Evolutionary conservation across 225 moss, liverwort and hornwort genomes (phyloP), one percentile per base, ranked within the genome.

Genomic region (Physcomitrellopsis africana): DNA sequence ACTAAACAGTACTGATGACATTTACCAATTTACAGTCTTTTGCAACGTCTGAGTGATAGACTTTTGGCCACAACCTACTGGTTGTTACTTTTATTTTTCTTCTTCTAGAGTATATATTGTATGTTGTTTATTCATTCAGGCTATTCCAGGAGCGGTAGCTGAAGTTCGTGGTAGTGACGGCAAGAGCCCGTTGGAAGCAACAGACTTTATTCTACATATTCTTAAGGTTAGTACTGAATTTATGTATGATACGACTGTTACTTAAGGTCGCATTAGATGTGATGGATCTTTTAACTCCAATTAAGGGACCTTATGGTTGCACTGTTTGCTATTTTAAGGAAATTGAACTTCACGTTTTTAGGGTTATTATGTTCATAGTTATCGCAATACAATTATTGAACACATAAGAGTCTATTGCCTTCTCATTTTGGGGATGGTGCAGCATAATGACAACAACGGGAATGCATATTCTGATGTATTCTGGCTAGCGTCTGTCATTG

Each of bases 401-500:
- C 37, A 32, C 16, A 22, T 15, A 19, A 19, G 52, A 60, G 54
- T 51, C 17, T n/a, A 32, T 47, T 54, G 8, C 1, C 29, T 55
- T 48, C 48, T 43, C 27, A 74, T 74, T 74, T 72, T 69, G 57
- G 68, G 79, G 19, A 70, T 52, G 72, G 74, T 77, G 64, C 88
- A 96, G 96, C 97, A 99, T 77, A 99, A 99, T 69, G 97, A 99
- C 72, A 99, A 99, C 62, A 95, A 85, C 72, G 97, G 95, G 51
- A 99, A 99, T 72, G 79, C 81, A 27, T 93, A 89, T 77, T 99
- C 97, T 69, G 97, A 99, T 85, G 97, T 99, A 17, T 99, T 83
- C 77, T 99, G 95, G 97, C 84, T 99, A 83, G 92, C 92, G 45
- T 95, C 95, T 73, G 82, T 99, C 20, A 93, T 99, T 74, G 97